Evolutionary conservation across 176 grass and related monocot genomes (phyloP).

Genomic region (bread wheat (Triticum aestivum)): DNA sequence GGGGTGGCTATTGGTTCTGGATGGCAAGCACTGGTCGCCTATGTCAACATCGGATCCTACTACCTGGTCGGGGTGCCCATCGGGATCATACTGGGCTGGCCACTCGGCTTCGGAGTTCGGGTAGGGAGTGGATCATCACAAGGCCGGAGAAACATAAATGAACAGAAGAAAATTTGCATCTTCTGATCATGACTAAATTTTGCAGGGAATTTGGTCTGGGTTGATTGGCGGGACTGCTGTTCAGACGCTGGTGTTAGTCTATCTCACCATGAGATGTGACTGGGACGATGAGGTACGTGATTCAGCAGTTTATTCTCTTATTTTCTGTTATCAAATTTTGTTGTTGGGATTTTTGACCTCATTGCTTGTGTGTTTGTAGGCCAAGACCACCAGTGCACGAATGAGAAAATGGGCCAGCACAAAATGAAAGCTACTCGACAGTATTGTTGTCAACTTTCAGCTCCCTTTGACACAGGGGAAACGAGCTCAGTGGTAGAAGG

Average conservation of each 20-base stretch:
- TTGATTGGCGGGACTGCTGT: conserved; percentile 54
- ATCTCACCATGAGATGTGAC: conserved; percentile 47
- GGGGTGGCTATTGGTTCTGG: conserved; percentile 67
- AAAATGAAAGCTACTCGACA: conserved; percentile 17
- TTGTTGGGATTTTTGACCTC: background rate
- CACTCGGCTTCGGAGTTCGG: conserved; percentile 36
- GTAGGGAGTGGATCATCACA: conserved; percentile 11
- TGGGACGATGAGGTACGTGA: conserved; percentile 53
- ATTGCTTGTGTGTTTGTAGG: conserved; percentile 13
- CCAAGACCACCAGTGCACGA: conserved; percentile 11
- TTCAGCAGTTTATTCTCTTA: background rate
- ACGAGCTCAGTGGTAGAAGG: background rate
- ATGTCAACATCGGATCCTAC: conserved; percentile 63
- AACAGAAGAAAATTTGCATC: background rate
- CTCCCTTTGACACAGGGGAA: background rate
- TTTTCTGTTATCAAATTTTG: too few species aligned
- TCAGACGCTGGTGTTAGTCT: conserved; percentile 46
- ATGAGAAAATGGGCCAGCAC: conserved; percentile 42
- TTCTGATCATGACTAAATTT: background rate
- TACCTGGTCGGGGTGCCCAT: conserved; percentile 58
- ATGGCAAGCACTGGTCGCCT: conserved; percentile 57
- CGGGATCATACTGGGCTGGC: conserved; percentile 47
- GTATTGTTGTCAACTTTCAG: background rate
- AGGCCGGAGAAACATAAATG: background rate
- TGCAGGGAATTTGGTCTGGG: conserved; percentile 68